Base-by-base conservation (phyloP, 345 rosid species). In the Ailanthus altissimus region DNA sequence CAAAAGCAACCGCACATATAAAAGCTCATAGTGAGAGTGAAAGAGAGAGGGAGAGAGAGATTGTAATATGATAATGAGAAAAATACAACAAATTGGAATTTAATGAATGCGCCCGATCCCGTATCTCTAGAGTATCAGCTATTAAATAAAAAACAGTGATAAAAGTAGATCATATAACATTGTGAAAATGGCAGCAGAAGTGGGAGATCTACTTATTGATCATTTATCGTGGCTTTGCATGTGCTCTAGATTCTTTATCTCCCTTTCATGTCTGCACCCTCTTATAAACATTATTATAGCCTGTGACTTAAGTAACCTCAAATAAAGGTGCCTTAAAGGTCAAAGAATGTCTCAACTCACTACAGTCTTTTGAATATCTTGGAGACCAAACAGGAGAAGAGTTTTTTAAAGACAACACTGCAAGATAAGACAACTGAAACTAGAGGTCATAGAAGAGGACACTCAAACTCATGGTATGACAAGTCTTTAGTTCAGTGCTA, bases 261-360 rank as follows among this genome's bases (percentile, higher is more conserved):
- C 62, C 54, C 49, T 75, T 77, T 81, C 79, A 56, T 61, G 51
- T 68, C 85, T 73, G 79, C 78, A 83, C 69, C 45, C 42, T 75
- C 75, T 75, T 73, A 76, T 77, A 78, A 83, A 85, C 60, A 46
- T 69, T 61, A 79, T 60, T 70, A 73, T 77, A 76, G 75, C 81
- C 80, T 54, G 63, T 10, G 49, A 32, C 18, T 38, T 57, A 49
- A 72, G 73, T 54, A 60, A 74, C 46, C 77, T 80, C 80, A 80
- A 79, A 85, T 1, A 81, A 86, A 83, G 45, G 11, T 67, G 84
- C 69, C 83, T 80, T 83, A 69, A 59, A 73, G 79, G 78, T 66
- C 80, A 85, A 84, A 80, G 88, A 81, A 82, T 86, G 77, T 66
- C 49, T 63, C 73, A 9, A 66, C 65, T n/a, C 20, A 70, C 58